A percentile compares a stretch with the other conserved stretches of the same genome.
These are phyloP conservation scores for Neophaeococcomyces mojaviensis DNA, from an alignment of 2,329 filamentous ascomycete species.

Conservation along the genomic window DNA sequence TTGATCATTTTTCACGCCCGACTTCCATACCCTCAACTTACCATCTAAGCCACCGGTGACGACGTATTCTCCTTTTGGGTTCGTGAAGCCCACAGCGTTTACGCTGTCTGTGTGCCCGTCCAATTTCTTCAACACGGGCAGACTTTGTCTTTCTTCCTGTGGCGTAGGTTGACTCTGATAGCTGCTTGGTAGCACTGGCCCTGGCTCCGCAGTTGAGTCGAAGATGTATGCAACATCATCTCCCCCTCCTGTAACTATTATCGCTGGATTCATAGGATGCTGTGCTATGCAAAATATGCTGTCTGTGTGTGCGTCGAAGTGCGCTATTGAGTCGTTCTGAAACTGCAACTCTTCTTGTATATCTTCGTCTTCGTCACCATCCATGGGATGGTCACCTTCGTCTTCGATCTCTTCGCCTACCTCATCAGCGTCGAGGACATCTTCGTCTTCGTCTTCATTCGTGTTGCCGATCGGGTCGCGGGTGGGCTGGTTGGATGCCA, in stretches of 20 bases:
- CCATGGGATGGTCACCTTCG: constrained; percentile 69
- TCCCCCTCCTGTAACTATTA: constrained; percentile 81
- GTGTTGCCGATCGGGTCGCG: constrained; percentile 18
- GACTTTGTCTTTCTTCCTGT: constrained; percentile 49
- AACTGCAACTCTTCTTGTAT: constrained; percentile 65
- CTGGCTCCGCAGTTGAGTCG: constrained; percentile 55
- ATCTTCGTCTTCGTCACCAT: constrained; percentile 51
- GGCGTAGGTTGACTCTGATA: constrained; percentile 62
- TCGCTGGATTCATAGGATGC: constrained; percentile 68
- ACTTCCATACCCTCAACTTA: constrained; percentile 63
- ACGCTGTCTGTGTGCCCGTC: constrained; percentile 91
- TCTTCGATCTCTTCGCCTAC: constrained; percentile 68
- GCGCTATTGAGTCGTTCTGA: constrained; percentile 85
- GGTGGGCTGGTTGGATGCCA: constrained; percentile 13
- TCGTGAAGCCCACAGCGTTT: constrained; percentile 76
- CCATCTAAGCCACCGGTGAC: constrained; percentile 87
- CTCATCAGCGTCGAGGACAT: constrained; percentile 69
- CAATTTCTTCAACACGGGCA: constrained; percentile 63
- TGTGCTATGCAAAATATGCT: constrained; percentile 92
- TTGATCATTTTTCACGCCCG: constrained; percentile 36
- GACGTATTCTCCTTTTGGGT: constrained; percentile 73
- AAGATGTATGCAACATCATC: constrained; percentile 83
- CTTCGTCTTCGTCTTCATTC: constrained; percentile 43
- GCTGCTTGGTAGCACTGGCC: constrained; percentile 66
- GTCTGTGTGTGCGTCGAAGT: constrained; percentile 86